Base-by-base conservation (phyloP, 2,329 filamentous ascomycete genomes). In the Colletotrichum eremochloae region DNA sequence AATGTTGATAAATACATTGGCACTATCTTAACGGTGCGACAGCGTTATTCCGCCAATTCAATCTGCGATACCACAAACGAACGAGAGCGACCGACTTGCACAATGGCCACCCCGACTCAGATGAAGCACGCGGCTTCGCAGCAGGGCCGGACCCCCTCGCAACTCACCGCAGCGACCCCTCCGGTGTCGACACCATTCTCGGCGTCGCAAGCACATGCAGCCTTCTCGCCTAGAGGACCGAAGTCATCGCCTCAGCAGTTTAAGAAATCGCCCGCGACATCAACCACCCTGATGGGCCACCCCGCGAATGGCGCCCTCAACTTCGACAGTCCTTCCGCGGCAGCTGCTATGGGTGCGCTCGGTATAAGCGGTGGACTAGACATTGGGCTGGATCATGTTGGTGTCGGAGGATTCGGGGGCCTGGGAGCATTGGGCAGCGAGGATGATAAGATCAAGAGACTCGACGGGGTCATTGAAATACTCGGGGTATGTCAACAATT, bases 151-250 rank as follows among this genome's bases (percentile, higher is more conserved):
- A 87, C 85, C 3, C 86, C 85, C 5, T 86, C 84, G 24, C 87
- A 89, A 75, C 79, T 86, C 69, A 84, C 87, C 2, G 88, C 83
- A 6, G 89, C 88, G 3, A 92, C 90, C 7, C 90, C 90, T 18
- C 89, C 90, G n/a, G 90, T 90, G 33, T 91, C 90, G 46, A 92
- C 90, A 1, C 90, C 90, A 18, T 92, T 92, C 81, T 91, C 89
- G 29, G 80, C 80, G 69, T 86, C 88, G 48, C 83, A 86, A 55
- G 85, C 85, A 1, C 85, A 88, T 63, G 84, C 86, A n/a, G 88
- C 86, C 46, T 89, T 91, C 77, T 91, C 90, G 2, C 90, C 90
- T 5, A 84, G 82, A 38, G 89, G 85, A 42, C 86, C 84, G 12
- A 84, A 86, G 63, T 90, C 89, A 11, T 92, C 90, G 64, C 90